Base-by-base conservation (phyloP, 225 moss, liverwort and hornwort genomes). In the Pseudoscleropodium purum region DNA sequence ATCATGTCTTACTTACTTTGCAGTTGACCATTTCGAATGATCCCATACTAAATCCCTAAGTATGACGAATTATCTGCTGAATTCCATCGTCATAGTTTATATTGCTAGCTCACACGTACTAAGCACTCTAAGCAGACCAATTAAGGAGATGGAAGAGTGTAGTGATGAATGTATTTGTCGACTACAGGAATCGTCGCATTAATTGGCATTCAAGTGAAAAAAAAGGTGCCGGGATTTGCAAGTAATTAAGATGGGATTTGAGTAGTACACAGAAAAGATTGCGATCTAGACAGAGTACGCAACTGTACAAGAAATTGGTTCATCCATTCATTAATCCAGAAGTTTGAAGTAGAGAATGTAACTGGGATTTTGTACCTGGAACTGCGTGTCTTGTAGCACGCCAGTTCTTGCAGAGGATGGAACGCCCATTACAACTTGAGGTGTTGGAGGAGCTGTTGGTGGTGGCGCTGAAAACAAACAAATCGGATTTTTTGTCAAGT, bases 401-500 rank as follows among this genome's bases (percentile, higher is more conserved):
- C 64, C 77, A 69, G 61, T 9, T 75, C 43, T 56, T 56, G 66
- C 45, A 43, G 74, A 89, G 56, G 65, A 31, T 79, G 68, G 49
- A 89, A 47, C n/a, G 49, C n/a, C 65, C n/a, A 67, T 87, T 73
- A 90, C 81, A 60, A 82, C 43, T 82, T 89, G 64, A 47, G 79
- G 65, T 43, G 87, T 41, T 29, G 89, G 33, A 67, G 68, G 70
- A 65, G 87, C 84, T 37, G 74, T 13, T 29, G 90, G 64, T 76
- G 88, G 93, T 36, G 84, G 87, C 82, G 85, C 92, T 93, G 92
- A 52, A 75, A 86, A 68, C 43, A 88, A 14, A 29, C 30, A 26
- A 51, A 23, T 66, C 34, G 26, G 20, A 19, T 30, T 30, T 49
- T 13, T 30, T 86, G 83, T 70, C 57, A 88, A 39, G 5, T 57